Evolutionary conservation across 1,139 yeast genomes (phyloP), one percentile per base, ranked within the genome.

Genomic region (Nadsonia starkeyi-henricii): DNA sequence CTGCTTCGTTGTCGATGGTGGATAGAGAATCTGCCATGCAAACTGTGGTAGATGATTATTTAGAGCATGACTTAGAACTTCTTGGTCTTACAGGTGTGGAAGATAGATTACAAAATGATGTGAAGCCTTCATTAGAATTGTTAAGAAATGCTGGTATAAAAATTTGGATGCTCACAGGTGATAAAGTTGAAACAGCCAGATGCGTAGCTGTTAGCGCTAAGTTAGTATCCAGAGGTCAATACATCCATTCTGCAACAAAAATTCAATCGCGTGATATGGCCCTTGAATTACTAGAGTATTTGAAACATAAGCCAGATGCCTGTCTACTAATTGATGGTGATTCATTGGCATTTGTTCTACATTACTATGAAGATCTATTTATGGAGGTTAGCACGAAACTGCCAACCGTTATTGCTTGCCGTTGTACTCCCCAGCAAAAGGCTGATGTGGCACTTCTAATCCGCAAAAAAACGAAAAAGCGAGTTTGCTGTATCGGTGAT

Each of bases 121-220:
- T 93, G 50, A 91, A 89, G 63, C 77, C 94, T 0, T 85, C 96
- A 0, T 81, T 93, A 52, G 99, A 93, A 67, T 71, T 91, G 41
- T 72, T 93, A 55, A 74, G 98, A 57, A 91, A 93, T 67, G 99
- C 98, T 0, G 98, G 98, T 1, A 79, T 93, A 51, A 86, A 86
- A 60, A 91, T 93, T 48, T 93, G 99, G 99, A 93, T 93, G 98
- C 71, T 93, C 47, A 93, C 99, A 0, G 99, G 99, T 55, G 99
- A 93, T 63, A 93, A 93, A 63, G 97, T 91, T 8, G 99, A 93
- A 66, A 93, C 99, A 0, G 98, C 98, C 1, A 78, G 86, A 53
- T 91, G 98, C 73, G 96, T 93, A 39, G 88, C 97, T 21, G 85
- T 93, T 18, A 85, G 95, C 62, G 93, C 97, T 21, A 81, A 89